Percentiles rank a stretch among this genome's conserved stretches.
Evolutionary conservation across 495 filamentous ascomycete genomes (phyloP).

Genomic region (Neurospora sp.): DNA sequence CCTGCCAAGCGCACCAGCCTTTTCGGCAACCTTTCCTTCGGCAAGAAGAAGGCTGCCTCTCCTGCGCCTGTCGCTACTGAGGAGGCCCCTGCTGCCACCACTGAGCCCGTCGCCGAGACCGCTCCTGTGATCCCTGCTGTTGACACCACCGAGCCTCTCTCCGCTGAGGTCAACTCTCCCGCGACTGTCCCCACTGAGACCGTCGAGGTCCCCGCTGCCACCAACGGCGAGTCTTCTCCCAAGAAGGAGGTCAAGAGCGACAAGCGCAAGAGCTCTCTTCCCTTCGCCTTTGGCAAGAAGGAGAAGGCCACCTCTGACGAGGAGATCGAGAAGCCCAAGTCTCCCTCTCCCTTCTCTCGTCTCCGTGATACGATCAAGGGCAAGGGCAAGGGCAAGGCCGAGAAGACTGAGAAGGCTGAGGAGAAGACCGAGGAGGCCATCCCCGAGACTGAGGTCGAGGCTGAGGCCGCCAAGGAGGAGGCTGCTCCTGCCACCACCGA

Average conservation of each 20-base stretch:
- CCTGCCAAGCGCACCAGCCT: slow-evolving; percentile 37
- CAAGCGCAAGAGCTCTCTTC: slow-evolving; percentile 48
- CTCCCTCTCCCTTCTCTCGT: slow-evolving; percentile 46
- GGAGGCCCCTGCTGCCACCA: slow-evolving; percentile 21
- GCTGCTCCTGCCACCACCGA: slow-evolving; percentile 19
- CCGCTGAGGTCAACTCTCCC: slow-evolving; percentile 34
- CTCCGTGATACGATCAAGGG: slow-evolving; percentile 43
- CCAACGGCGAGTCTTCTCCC: slow-evolving; percentile 35
- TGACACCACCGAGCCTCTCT: slow-evolving; percentile 46
- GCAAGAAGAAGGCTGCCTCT: slow-evolving; percentile 42
- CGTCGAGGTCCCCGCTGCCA: slow-evolving; percentile 30
- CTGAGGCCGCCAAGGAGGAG: slow-evolving; percentile 43
- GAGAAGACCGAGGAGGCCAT: slow-evolving; percentile 28
- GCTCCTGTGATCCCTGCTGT: slow-evolving; percentile 49
- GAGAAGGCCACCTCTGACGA: slow-evolving; percentile 39
- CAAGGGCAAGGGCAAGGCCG: slow-evolving; percentile 32
- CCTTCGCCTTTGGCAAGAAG: slow-evolving; percentile 46
- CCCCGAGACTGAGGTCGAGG: slow-evolving; percentile 27
- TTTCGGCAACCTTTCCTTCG: slow-evolving; percentile 41
- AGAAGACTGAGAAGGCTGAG: slow-evolving; percentile 41
- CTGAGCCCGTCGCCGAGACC: slow-evolving; percentile 42
- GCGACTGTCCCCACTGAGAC: slow-evolving; percentile 34
- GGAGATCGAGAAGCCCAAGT: slow-evolving; percentile 41
- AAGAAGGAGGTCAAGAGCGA: slow-evolving; percentile 43
- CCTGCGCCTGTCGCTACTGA: slow-evolving; percentile 30